Base-by-base conservation (phyloP, 169 alveolate species). In the Plasmodium relictum region DNA sequence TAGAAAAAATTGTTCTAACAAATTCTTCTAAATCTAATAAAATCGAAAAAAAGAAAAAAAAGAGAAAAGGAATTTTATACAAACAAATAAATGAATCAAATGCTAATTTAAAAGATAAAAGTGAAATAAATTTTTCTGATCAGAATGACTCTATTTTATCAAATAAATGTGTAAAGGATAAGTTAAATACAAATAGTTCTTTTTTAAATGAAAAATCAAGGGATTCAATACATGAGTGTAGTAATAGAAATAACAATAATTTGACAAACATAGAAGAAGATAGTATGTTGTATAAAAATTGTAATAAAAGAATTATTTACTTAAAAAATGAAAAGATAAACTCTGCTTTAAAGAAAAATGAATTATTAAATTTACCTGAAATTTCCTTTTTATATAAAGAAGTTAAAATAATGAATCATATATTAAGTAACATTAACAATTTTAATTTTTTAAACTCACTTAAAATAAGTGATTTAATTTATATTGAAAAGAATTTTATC, bases 401-500 rank as follows among this genome's bases (percentile, higher is more conserved):
- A 24, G 2, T 80, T 41, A 68, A 80, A 80, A 48, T n/a, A 26
- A 59, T 80, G 62, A 65, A 80, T 68, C 1, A 80, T 22, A 68
- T 80, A 39, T 52, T 68, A 54, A 44, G 66, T 37, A 80, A 80
- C 41, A 68, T 31, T 18, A 80, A 80, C 45, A 66, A 80, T 56
- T 37, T 52, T 50, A 8, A 65, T 68, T 80, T 80, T 62, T 80
- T 80, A 68, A 80, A 66, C 26, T 14, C 14, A 54, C 18, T 80
- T 14, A 44, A 65, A 12, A 54, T 80, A 42, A 45, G 24, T 31
- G 41, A 80, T 45, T 56, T 80, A 68, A 80, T 80, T 50, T 20
- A 10, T 41, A 80, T 80, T 68, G 90, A 80, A 52, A 80, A 62
- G 22, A 56, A 69, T 12, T 80, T 80, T 48, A 80, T 80, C 24